Conservation (phyloP, 2,329 filamentous ascomycete species). For the Arthrobotrys megalospora region DNA sequence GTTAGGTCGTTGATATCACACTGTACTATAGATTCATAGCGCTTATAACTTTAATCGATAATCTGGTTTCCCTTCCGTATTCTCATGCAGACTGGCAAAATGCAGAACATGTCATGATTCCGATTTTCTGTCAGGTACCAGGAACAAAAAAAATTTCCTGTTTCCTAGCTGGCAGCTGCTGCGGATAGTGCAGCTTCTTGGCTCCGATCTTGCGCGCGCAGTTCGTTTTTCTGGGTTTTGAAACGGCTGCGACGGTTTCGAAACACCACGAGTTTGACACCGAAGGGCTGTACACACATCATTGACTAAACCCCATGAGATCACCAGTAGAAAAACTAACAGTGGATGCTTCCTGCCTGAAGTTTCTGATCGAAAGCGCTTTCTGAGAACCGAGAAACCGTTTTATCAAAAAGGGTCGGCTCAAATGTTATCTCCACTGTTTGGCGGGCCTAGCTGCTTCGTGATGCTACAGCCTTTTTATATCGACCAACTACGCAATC, state of each 20-base stretch:
- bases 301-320: constrained; percentile 27
- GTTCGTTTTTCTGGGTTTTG: constrained; percentile 33
- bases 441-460: constrained; percentile 45
- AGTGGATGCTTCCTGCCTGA: constrained; percentile 21
- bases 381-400: constrained; percentile 33
- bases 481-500: constrained; percentile 55
- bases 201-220: constrained; percentile 43
- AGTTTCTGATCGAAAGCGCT: constrained; percentile 30
- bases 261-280: constrained; percentile 57
- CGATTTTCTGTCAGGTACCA: constrained; percentile 18
- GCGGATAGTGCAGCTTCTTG: constrained; percentile 25
- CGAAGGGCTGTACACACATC: constrained; percentile 40
- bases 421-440: constrained; percentile 32
- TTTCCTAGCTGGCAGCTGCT: constrained; percentile 10
- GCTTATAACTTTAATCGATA: constrained; percentile 59
- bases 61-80: constrained; percentile 17
- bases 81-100: constrained; percentile 18
- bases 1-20: constrained; percentile 53
- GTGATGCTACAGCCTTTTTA: constrained; percentile 43
- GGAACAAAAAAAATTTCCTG: constrained; percentile 8
- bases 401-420: constrained; percentile 41
- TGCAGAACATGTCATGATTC: constrained; percentile 15
- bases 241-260: constrained; percentile 59
- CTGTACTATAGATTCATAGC: constrained; percentile 61
- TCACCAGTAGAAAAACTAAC: constrained; percentile 20